Conservation (phyloP, 108 stramenopile genomes). For the Skeletonema potamos region DNA sequence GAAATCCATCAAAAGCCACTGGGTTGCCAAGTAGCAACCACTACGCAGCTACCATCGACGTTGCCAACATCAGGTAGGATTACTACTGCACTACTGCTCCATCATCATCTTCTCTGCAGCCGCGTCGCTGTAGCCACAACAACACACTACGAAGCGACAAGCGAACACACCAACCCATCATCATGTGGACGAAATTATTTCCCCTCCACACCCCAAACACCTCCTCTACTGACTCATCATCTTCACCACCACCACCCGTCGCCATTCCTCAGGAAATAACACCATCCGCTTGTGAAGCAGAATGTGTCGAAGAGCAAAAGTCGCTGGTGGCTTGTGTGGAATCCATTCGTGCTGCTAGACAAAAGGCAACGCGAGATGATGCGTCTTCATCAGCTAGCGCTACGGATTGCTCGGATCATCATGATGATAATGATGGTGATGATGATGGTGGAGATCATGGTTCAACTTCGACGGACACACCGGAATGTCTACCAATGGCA, state of each 20-base stretch:
- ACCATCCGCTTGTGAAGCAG: constrained; percentile 21
- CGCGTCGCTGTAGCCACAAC: too few species aligned
- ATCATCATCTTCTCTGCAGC: too few species aligned
- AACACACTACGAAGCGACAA: too few species aligned
- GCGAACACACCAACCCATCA: not conserved
- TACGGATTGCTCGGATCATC: too few species aligned
- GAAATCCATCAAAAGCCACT: not conserved
- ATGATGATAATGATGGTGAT: not conserved
- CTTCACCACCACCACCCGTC: not conserved
- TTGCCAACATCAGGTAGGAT: too few species aligned
- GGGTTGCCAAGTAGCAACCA: not conserved
- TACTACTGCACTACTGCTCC: too few species aligned
- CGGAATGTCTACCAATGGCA: constrained; percentile 23
- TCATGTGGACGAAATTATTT: constrained; percentile 3
- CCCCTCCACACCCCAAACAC: not conserved
- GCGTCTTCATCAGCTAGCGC: too few species aligned
- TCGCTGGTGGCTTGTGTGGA: constrained; percentile 29
- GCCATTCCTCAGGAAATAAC: not conserved
- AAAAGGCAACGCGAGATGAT: too few species aligned
- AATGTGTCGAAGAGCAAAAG: constrained; percentile 19
- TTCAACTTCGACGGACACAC: not conserved
- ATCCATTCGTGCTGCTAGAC: constrained; percentile 31
- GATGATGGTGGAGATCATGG: not conserved
- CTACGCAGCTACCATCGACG: too few species aligned
- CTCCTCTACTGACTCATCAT: not conserved